A percentile compares a stretch with the other conserved stretches of the same genome.
Evolutionary conservation across 2,329 filamentous ascomycete species (phyloP).

Genomic region (Colletotrichum phormii): DNA sequence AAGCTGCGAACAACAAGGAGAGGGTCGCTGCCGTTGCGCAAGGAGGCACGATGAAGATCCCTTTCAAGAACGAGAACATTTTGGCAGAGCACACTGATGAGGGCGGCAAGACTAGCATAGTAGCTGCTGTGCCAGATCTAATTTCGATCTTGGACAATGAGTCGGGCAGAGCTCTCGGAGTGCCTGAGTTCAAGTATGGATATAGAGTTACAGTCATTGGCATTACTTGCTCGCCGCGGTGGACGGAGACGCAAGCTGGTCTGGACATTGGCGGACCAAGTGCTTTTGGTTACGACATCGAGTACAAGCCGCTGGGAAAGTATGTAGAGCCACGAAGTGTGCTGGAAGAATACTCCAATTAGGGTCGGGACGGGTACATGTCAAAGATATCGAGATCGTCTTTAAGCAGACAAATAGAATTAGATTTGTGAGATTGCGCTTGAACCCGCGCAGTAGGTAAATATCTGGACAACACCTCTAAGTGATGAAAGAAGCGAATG

Average conservation of each 20-base stretch:
- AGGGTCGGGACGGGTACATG: not conserved
- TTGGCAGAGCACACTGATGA: constrained; percentile 56
- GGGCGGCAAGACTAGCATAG: constrained; percentile 45
- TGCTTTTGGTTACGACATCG: constrained; percentile 52
- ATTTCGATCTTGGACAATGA: constrained; percentile 67
- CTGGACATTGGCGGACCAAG: constrained; percentile 59
- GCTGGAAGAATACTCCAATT: constrained; percentile 48
- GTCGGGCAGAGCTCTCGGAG: constrained; percentile 67
- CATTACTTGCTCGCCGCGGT: constrained; percentile 64
- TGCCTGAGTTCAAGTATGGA: constrained; percentile 67
- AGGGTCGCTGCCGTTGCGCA: constrained; percentile 20
- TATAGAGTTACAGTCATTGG: constrained; percentile 64
- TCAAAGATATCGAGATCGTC: too few relatives aligned
- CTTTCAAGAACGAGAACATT: constrained; percentile 59
- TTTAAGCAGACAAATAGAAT: not conserved
- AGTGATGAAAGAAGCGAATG: not conserved
- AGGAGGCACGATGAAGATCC: constrained; percentile 41
- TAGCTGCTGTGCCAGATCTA: constrained; percentile 68
- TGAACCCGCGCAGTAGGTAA: not conserved
- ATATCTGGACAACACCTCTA: not conserved
- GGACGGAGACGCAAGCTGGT: constrained; percentile 61
- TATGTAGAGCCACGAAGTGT: constrained; percentile 66
- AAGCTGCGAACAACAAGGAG: constrained; percentile 9
- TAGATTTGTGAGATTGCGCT: not conserved
- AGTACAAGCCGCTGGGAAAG: constrained; percentile 61